phyloP scores from a whole-genome alignment of 2,329 filamentous ascomycete species.

The Claviceps sp. region DNA sequence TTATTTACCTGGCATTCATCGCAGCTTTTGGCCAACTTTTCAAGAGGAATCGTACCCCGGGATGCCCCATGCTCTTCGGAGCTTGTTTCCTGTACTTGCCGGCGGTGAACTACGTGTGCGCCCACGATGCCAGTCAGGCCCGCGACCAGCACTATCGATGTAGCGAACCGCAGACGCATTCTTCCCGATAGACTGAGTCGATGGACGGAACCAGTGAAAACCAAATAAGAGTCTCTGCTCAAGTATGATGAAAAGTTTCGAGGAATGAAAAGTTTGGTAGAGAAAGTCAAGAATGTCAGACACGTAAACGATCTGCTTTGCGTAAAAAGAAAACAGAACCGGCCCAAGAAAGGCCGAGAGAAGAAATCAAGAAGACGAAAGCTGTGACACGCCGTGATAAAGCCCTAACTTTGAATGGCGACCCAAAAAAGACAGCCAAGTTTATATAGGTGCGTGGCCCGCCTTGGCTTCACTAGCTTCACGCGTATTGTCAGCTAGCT shows the following conservation, averaged over 20 bases:
- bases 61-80: not conserved
- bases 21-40: not conserved
- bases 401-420: not conserved
- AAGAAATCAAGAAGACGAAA: too few relatives aligned
- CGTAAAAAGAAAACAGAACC: too few relatives aligned
- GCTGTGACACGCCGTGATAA: too few relatives aligned
- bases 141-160: not conserved
- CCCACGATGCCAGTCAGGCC: not conserved
- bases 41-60: not conserved
- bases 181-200: not conserved
- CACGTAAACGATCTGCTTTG: too few relatives aligned
- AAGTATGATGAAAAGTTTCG: too few relatives aligned
- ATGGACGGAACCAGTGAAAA: not conserved
- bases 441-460: not conserved
- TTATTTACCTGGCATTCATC: conserved; percentile 4
- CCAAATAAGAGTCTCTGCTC: not conserved
- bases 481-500: not conserved
- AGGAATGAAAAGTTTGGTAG: too few relatives aligned
- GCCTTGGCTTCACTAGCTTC: not conserved
- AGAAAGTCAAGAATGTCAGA: too few relatives aligned
- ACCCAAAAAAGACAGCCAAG: not conserved
- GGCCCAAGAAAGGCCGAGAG: too few relatives aligned
- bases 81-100: not conserved
- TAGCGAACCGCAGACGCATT: not conserved
- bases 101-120: not conserved